Evolutionary conservation across 305 asterid genomes (phyloP).

Genomic region (Caryopteris hybrid): DNA sequence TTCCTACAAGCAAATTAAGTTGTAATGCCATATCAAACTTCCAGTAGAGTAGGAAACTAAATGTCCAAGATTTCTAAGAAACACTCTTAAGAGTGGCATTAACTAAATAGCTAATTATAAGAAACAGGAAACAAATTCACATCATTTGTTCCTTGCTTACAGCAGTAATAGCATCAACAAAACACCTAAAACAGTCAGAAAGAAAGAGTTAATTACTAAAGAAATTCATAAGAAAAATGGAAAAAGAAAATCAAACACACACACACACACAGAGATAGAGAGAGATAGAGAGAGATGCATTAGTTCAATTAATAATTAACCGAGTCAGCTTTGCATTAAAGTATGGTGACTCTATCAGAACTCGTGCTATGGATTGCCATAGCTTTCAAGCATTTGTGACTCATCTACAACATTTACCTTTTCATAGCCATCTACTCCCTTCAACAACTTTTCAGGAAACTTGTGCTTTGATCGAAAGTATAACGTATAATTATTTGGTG

Average conservation of each 20-base stretch:
- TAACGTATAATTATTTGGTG: slow-evolving; percentile 37
- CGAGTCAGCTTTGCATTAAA: not conserved
- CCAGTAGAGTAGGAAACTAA: not conserved
- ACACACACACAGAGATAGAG: no score
- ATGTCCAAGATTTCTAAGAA: not conserved
- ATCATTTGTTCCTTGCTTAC: not conserved
- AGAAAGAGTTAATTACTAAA: not conserved
- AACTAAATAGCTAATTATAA: not conserved
- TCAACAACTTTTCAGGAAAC: slow-evolving; percentile 51
- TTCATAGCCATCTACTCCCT: slow-evolving; percentile 50
- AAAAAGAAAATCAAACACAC: not conserved
- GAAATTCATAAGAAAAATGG: slow-evolving; percentile 3
- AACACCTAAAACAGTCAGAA: not conserved
- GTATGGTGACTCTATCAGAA: not conserved
- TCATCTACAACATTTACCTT: slow-evolving; percentile 28
- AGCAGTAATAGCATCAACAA: slow-evolving; percentile 2
- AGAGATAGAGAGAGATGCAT: not conserved
- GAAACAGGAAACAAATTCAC: not conserved
- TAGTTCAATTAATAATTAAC: not conserved
- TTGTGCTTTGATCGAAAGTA: slow-evolving; percentile 65
- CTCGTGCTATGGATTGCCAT: slow-evolving; percentile 1
- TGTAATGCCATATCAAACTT: slow-evolving; percentile 15
- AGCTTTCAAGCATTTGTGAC: slow-evolving; percentile 31
- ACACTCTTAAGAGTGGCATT: not conserved
- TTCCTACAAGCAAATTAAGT: slow-evolving; percentile 51